A percentile compares a stretch with the other conserved stretches of the same genome.
Evolutionary conservation across 768 basidiomycete genomes (phyloP).

Genomic region (Mycena amicta): DNA sequence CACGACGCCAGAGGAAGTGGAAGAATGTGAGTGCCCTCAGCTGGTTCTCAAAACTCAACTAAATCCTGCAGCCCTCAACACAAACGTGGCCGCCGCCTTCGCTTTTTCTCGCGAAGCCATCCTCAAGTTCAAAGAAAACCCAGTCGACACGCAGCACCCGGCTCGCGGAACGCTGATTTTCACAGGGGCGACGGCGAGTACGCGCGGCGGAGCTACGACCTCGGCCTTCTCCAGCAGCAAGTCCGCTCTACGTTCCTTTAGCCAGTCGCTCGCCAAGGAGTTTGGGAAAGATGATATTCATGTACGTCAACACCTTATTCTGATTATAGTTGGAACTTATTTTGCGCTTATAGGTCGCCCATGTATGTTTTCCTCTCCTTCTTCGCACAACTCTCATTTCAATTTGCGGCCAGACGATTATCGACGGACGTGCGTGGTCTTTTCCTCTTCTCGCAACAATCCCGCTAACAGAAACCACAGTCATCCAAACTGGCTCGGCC

Average conservation of each 20-base stretch:
- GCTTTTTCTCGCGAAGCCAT: slow-evolving; percentile 65
- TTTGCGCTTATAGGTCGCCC: slow-evolving; percentile 56
- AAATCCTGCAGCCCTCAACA: slow-evolving; percentile 37
- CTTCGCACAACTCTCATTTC: background rate
- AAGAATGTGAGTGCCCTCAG: slow-evolving; percentile 32
- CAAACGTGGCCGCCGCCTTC: slow-evolving; percentile 60
- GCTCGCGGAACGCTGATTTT: slow-evolving; percentile 71
- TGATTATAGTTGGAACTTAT: slow-evolving; percentile 6
- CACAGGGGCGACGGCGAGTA: slow-evolving; percentile 71
- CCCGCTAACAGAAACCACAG: no score
- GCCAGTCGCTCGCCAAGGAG: slow-evolving; percentile 74
- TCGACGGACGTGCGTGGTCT: slow-evolving; percentile 52
- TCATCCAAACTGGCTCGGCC: slow-evolving; percentile 29
- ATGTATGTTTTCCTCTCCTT: slow-evolving; percentile 44
- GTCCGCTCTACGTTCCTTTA: slow-evolving; percentile 59
- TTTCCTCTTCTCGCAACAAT: no score
- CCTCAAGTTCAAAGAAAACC: slow-evolving; percentile 60
- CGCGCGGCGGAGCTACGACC: slow-evolving; percentile 61
- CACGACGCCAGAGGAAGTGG: slow-evolving; percentile 62
- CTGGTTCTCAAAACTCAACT: background rate
- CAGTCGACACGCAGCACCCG: slow-evolving; percentile 47
- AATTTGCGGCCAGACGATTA: slow-evolving; percentile 49
- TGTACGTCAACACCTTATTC: slow-evolving; percentile 35
- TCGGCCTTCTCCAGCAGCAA: slow-evolving; percentile 68
- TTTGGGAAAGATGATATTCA: slow-evolving; percentile 76